Evolutionary conservation across 768 basidiomycete genomes (phyloP).

Genomic region (Calocybe cyanea): DNA sequence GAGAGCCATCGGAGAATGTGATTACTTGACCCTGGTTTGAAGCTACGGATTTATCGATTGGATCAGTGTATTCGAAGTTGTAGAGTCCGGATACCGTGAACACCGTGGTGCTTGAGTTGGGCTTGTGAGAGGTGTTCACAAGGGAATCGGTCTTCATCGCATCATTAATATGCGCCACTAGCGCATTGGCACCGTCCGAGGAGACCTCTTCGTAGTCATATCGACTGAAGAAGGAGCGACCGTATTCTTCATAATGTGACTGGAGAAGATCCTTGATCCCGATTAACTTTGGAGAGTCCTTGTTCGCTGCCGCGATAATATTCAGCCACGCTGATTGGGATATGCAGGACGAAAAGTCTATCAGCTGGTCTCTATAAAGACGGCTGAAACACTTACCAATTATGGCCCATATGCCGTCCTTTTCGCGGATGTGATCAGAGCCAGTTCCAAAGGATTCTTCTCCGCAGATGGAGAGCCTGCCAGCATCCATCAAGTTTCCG

Average conservation of each 20-base stretch:
- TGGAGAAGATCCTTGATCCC: conserved; percentile 91
- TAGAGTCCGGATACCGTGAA: conserved; percentile 78
- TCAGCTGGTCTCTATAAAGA: background rate
- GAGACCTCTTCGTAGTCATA: conserved; percentile 99
- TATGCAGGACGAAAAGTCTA: background rate
- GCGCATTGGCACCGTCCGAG: conserved; percentile 82
- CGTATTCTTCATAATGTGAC: conserved; percentile 88
- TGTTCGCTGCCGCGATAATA: conserved; percentile 89
- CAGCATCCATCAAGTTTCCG: conserved; percentile 99
- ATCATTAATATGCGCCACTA: conserved; percentile 76
- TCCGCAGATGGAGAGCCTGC: conserved; percentile 94
- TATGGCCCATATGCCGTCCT: conserved; percentile 98
- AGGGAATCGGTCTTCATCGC: conserved; percentile 68
- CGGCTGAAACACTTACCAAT: conserved; percentile 49
- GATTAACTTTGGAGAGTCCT: conserved; percentile 66
- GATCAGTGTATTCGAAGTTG: conserved; percentile 96
- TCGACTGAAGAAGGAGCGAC: conserved; percentile 96
- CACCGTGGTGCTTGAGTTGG: conserved; percentile 58
- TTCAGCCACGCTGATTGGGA: conserved; percentile 84
- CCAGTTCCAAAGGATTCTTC: conserved; percentile 99
- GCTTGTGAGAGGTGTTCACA: conserved; percentile 61
- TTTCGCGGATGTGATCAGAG: conserved; percentile 99
- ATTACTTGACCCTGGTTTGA: conserved; percentile 96
- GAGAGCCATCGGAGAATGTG: conserved; percentile 84
- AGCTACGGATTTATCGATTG: conserved; percentile 92